These are phyloP conservation scores for Pseudoscleropodium purum DNA, from an alignment of 225 moss, liverwort and hornwort species.

Conservation along the genomic window DNA sequence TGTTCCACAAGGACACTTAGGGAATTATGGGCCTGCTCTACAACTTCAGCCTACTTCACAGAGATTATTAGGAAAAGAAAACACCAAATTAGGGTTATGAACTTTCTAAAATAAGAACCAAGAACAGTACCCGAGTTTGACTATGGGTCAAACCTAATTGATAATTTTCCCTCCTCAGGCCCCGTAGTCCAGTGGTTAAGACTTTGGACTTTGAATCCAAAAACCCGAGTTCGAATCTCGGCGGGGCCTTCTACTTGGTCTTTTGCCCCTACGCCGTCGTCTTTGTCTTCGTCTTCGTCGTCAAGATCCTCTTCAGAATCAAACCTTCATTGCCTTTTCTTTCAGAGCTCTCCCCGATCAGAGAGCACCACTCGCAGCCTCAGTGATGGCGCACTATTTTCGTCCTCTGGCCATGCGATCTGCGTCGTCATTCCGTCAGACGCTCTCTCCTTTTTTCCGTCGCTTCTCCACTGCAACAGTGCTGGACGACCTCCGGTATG, in stretches of 20 bases:
- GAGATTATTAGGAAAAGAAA: background rate
- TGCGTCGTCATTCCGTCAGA: background rate
- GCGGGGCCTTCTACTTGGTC: background rate
- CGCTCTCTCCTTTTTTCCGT: background rate
- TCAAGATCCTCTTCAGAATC: background rate
- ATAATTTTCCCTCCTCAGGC: rapidly evolving
- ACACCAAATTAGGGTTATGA: background rate
- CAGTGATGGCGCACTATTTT: constrained; percentile 17
- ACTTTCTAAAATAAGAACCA: background rate
- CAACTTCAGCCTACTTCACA: background rate
- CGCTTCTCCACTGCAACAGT: background rate
- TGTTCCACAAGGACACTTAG: background rate
- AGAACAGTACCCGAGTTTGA: rapidly evolving
- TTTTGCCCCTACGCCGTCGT: background rate
- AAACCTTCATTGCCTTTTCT: background rate
- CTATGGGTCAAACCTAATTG: rapidly evolving
- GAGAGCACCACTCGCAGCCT: background rate
- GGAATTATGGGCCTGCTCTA: background rate
- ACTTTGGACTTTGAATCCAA: background rate
- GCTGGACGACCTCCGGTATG: constrained; percentile 13
- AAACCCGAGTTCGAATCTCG: constrained; percentile 1
- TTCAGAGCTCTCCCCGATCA: background rate
- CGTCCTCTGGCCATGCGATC: background rate
- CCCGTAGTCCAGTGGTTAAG: constrained; percentile 6
- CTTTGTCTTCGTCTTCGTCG: background rate